Evolutionary conservation across 2,329 filamentous ascomycete genomes (phyloP).

Genomic region (Lachnellula hyalina): DNA sequence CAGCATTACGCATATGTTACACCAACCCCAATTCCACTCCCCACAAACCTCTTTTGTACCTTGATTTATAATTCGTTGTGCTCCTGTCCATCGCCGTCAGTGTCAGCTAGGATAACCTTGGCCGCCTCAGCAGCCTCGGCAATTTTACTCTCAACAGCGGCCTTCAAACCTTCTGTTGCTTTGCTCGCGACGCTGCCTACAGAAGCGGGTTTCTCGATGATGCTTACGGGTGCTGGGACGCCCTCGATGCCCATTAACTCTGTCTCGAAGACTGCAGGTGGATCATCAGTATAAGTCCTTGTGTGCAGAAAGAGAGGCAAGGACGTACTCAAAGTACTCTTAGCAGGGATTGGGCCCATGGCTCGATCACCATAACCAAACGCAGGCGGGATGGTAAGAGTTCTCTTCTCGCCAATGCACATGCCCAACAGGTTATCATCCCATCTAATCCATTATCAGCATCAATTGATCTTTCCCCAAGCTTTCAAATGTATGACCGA

Average conservation of each 20-base stretch:
- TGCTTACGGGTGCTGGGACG: conserved; percentile 40
- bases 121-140: conserved; percentile 48
- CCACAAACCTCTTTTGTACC: neutral
- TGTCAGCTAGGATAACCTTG: conserved; percentile 48
- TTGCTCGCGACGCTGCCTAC: conserved; percentile 23
- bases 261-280: conserved; percentile 74
- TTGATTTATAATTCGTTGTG: conserved; percentile 53
- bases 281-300: conserved; percentile 11
- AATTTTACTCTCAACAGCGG: conserved; percentile 42
- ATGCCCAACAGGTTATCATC: conserved; percentile 85
- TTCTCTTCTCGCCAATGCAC: conserved; percentile 93
- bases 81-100: conserved; percentile 48
- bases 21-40: conserved; percentile 6
- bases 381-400: conserved; percentile 82
- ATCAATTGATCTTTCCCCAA: neutral
- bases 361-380: conserved; percentile 72
- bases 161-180: conserved; percentile 30
- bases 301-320: conserved; percentile 9
- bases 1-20: neutral
- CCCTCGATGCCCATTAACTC: conserved; percentile 81
- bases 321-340: conserved; percentile 65
- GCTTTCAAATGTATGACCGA: conserved; percentile 37
- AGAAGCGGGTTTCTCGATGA: conserved; percentile 19
- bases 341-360: conserved; percentile 78
- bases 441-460: conserved; percentile 54